phyloP scores from a whole-genome alignment of 164 flowering plant genomes.

The Protea cynaroides region DNA sequence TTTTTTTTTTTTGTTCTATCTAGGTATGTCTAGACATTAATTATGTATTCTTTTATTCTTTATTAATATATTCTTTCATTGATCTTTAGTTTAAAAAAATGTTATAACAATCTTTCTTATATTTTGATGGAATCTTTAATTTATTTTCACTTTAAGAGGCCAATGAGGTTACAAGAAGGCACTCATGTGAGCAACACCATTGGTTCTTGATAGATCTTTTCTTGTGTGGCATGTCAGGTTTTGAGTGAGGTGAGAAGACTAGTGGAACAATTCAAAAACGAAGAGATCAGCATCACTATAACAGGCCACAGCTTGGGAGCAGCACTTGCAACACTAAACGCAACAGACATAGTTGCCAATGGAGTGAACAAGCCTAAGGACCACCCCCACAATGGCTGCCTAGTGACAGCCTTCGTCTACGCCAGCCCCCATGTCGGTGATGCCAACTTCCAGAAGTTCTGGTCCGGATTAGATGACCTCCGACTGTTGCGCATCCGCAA shows the following conservation, averaged over 20 bases:
- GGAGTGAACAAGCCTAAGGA: constrained; percentile 32
- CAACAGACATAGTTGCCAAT: constrained; percentile 58
- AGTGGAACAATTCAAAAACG: constrained; percentile 38
- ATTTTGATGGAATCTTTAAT: too few species aligned
- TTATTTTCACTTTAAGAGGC: too few species aligned
- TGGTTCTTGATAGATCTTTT: too few species aligned
- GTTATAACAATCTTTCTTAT: too few species aligned
- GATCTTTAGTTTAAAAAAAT: too few species aligned
- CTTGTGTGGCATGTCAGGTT: constrained; percentile 30
- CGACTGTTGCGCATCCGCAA: constrained; percentile 42
- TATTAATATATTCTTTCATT: too few species aligned
- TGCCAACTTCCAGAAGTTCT: constrained; percentile 29
- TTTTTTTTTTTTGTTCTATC: too few species aligned
- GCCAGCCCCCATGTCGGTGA: constrained; percentile 80
- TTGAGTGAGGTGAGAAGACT: constrained; percentile 51
- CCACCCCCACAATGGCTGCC: constrained; percentile 25
- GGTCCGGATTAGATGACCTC: constrained; percentile 26
- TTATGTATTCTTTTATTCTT: too few species aligned
- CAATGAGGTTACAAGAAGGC: too few species aligned
- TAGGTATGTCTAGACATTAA: too few species aligned
- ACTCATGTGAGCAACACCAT: too few species aligned
- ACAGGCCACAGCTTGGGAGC: constrained; percentile 80
- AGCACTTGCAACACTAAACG: constrained; percentile 62
- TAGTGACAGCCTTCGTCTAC: constrained; percentile 52
- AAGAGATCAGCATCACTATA: constrained; percentile 45